Percentiles rank a stretch among this genome's conserved stretches.
These are phyloP conservation scores for Euphrasia confusa DNA, from an alignment of 257 asterid genomes.

Conservation along the genomic window DNA sequence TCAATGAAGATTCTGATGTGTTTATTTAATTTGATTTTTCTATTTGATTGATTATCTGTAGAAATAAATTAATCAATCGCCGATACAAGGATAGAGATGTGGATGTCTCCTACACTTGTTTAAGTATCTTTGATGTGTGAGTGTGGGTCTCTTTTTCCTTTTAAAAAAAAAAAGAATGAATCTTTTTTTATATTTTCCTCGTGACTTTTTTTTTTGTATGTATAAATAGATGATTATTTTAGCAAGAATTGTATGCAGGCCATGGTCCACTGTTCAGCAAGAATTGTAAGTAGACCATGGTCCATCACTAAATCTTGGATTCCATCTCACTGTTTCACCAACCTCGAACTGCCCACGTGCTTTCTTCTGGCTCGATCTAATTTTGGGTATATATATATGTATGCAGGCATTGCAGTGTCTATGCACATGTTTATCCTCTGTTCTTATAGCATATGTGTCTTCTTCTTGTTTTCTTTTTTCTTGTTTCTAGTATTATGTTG, in stretches of 20 bases:
- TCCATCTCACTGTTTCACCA: slow-evolving; percentile 41
- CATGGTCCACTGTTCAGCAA: neutral
- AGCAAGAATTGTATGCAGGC: neutral
- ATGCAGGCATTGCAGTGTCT: slow-evolving; percentile 3
- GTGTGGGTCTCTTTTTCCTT: neutral
- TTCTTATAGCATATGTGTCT: neutral
- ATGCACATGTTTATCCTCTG: slow-evolving; percentile 9
- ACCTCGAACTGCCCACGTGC: slow-evolving; percentile 49
- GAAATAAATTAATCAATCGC: slow-evolving; percentile 5
- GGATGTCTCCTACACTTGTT: slow-evolving; percentile 7
- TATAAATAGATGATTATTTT: slow-evolving; percentile 19
- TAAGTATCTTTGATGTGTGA: slow-evolving; percentile 33
- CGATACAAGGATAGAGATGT: slow-evolving; percentile 26
- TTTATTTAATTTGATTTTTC: neutral
- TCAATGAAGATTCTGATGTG: slow-evolving; percentile 27
- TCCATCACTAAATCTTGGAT: slow-evolving; percentile 29
- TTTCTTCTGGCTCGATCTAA: slow-evolving; percentile 34
- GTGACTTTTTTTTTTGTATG: neutral
- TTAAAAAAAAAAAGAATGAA: neutral
- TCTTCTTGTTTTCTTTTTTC: slow-evolving; percentile 10
- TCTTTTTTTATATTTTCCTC: neutral
- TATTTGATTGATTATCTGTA: neutral
- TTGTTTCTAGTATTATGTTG: neutral
- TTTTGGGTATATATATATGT: slow-evolving; percentile 21
- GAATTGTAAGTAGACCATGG: slow-evolving; percentile 18